These are phyloP conservation scores for Inonotus hispidus DNA, from an alignment of 1,284 basidiomycete genomes.

Conservation along the genomic window DNA sequence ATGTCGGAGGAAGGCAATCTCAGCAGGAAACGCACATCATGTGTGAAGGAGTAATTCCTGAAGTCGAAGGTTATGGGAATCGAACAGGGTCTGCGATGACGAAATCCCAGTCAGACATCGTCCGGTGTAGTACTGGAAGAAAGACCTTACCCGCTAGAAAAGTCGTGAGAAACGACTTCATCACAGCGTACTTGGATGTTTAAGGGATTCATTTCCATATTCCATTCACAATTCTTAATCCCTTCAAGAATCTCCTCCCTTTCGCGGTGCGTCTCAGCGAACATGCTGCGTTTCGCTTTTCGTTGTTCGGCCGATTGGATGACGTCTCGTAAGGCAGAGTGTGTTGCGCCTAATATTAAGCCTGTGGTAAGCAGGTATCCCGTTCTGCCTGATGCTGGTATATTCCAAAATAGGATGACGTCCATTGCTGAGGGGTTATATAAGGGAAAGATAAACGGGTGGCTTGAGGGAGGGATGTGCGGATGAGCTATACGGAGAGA, in stretches of 20 bases:
- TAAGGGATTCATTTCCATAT: conserved; percentile 71
- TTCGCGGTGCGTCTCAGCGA: conserved; percentile 80
- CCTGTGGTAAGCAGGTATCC: conserved; percentile 61
- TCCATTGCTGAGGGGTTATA: conserved; percentile 71
- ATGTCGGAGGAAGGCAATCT: conserved; percentile 1
- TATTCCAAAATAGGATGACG: conserved; percentile 69
- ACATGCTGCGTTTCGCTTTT: conserved; percentile 79
- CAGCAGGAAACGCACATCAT: conserved; percentile 42
- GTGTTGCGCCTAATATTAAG: conserved; percentile 59
- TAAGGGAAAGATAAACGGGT: conserved; percentile 69
- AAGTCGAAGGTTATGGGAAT: conserved; percentile 53
- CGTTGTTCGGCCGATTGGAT: conserved; percentile 52
- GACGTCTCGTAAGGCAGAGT: conserved; percentile 54
- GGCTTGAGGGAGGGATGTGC: conserved; percentile 50
- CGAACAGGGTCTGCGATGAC: conserved; percentile 47
- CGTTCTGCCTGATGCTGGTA: conserved; percentile 47
- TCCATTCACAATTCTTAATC: conserved; percentile 70
- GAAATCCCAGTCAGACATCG: conserved; percentile 3
- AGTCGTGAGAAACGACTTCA: conserved; percentile 52
- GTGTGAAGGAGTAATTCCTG: conserved; percentile 65
- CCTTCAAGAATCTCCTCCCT: conserved; percentile 60
- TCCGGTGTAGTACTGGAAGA: background rate
- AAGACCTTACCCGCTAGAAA: conserved; percentile 55
- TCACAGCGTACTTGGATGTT: conserved; percentile 42
- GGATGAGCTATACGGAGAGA: conserved; percentile 45